These are phyloP conservation scores for Salvia hispanica DNA, from an alignment of 257 asterid genomes.

Conservation along the genomic window DNA sequence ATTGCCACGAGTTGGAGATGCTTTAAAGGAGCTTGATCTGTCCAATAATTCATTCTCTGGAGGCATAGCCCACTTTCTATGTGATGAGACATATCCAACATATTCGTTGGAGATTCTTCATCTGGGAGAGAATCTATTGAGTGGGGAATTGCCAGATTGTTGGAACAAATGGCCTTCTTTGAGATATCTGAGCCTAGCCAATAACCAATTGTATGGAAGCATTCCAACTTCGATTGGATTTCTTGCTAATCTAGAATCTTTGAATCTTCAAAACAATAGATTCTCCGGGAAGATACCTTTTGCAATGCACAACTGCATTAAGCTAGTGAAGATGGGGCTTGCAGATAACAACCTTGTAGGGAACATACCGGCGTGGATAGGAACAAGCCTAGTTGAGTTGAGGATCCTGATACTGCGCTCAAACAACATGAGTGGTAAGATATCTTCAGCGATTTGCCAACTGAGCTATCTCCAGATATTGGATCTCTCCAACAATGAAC, in stretches of 20 bases:
- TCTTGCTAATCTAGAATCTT: constrained; percentile 13
- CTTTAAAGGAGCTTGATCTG: constrained; percentile 25
- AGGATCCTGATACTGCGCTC: constrained; percentile 26
- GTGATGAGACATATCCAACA: background rate
- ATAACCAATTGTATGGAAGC: constrained; percentile 36
- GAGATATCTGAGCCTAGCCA: constrained; percentile 19
- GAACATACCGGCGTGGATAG: constrained; percentile 34
- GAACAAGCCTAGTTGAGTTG: constrained; percentile 22
- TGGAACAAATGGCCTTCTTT: constrained; percentile 34
- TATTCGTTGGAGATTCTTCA: constrained; percentile 9
- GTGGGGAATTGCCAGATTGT: constrained; percentile 39
- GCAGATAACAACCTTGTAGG: constrained; percentile 29
- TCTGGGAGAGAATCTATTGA: constrained; percentile 34
- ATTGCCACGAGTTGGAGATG: constrained; percentile 31
- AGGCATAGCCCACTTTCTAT: constrained; percentile 27
- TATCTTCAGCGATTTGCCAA: constrained; percentile 30
- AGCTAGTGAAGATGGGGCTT: constrained; percentile 26
- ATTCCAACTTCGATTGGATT: constrained; percentile 36
- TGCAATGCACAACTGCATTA: constrained; percentile 31
- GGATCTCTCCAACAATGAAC: constrained; percentile 29
- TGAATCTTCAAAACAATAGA: constrained; percentile 27
- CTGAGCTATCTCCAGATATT: constrained; percentile 32
- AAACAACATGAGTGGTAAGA: constrained; percentile 32
- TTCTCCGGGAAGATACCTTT: constrained; percentile 32
- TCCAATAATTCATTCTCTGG: constrained; percentile 36